Evolutionary conservation across 2,329 filamentous ascomycete species (phyloP), one percentile per base, ranked within the genome.

Genomic region (Phaeosphaeriaceae sp.): DNA sequence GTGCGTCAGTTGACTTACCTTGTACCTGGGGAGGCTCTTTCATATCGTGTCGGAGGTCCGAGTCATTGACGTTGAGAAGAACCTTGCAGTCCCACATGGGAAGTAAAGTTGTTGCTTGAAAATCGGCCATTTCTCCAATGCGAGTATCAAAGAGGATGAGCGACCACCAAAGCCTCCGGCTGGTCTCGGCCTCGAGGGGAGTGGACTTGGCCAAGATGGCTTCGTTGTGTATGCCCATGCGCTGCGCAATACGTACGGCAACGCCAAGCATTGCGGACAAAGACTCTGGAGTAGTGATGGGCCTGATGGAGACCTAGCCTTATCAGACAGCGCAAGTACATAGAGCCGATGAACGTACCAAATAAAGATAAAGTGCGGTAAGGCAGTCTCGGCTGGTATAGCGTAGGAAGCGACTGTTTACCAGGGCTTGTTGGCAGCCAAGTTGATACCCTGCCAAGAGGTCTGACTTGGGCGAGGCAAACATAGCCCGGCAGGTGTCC

Each of bases 141-240:
- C 81, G 78, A 35, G 78, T 69, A 51, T 88, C 85, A 6, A 87
- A 77, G 2, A 84, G 75, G 12, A 84, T 68, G 9, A 88, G 76
- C 46, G 85, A 81, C 74, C 83, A 83, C 81, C 84, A 87, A 0
- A 87, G 64, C 2, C 85, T 77, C 7, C 85, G 78, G 13, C 84
- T 79, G 74, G 86, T 78, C 66, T 87, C 82, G 3, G 79, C 79
- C 54, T 87, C 80, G 48, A 83, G 85, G 0, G 79, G 75, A 1
- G 76, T 75, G 3, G 87, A 61, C 17, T 80, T 78, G 4, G 82
- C 63, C 15, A 66, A 63, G 13, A 70, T 61, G 70, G 78, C 58
- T 80, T 88, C 86, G 7, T 80, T 77, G 55, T 87, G 82, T 1
- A 87, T 74, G 1, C 83, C 83, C 65, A 87, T 79, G 3, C 82